Evolutionary conservation across 2,329 filamentous ascomycete species (phyloP).

Genomic region (Neocucurbitaria cava): DNA sequence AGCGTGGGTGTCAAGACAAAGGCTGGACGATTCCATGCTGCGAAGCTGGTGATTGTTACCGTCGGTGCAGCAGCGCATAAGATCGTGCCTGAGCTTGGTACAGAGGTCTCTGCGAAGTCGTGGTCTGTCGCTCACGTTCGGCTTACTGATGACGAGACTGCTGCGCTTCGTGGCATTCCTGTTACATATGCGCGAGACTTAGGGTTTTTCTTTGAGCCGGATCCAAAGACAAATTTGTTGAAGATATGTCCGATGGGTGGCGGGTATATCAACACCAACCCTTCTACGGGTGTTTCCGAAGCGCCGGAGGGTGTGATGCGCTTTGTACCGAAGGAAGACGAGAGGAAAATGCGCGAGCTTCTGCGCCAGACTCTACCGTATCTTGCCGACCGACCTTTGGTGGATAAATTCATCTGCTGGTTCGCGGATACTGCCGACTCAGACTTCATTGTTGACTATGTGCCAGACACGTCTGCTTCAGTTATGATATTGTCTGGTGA

Average conservation of each 20-base stretch:
- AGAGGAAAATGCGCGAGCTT: constrained; percentile 59
- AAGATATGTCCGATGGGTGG: constrained; percentile 68
- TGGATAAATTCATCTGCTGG: constrained; percentile 67
- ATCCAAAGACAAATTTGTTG: constrained; percentile 63
- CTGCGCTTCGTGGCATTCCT: constrained; percentile 63
- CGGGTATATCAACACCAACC: constrained; percentile 62
- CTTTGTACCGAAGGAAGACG: constrained; percentile 63
- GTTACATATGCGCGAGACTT: constrained; percentile 68
- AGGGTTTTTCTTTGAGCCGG: constrained; percentile 71
- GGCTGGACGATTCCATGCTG: constrained; percentile 48
- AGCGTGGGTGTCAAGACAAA: constrained; percentile 48
- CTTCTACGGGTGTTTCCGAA: constrained; percentile 49
- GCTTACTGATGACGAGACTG: constrained; percentile 62
- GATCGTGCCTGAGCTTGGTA: constrained; percentile 59
- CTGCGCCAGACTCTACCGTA: constrained; percentile 61
- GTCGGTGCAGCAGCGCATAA: constrained; percentile 59
- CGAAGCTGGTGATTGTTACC: constrained; percentile 57
- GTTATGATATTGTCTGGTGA: constrained; percentile 64
- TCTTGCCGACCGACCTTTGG: constrained; percentile 63
- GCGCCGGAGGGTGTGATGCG: constrained; percentile 48
- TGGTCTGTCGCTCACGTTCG: constrained; percentile 68
- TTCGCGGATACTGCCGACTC: constrained; percentile 67
- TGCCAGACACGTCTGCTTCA: constrained; percentile 57
- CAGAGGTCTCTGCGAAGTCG: constrained; percentile 61
- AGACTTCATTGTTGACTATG: constrained; percentile 66